Evolutionary conservation across 2,329 filamentous ascomycete species (phyloP).

Genomic region (Alternaria triticina): DNA sequence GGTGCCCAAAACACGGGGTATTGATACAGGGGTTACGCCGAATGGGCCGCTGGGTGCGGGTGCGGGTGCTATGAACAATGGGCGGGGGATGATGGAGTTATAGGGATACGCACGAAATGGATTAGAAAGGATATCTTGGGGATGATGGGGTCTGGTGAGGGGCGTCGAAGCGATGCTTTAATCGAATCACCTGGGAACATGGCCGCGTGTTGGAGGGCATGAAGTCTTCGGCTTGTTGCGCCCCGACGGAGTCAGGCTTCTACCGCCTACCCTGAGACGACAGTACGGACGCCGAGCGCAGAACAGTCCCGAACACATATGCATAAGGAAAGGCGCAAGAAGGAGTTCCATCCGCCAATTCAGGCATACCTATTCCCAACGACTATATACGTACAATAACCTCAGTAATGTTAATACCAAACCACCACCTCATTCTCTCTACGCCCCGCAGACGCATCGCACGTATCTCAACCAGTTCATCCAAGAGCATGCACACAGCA

Average conservation of each 20-base stretch:
- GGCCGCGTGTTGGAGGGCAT: not conserved
- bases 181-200: not conserved
- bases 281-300: not conserved
- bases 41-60: constrained; percentile 12
- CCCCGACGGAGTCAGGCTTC: not conserved
- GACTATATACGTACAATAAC: not conserved
- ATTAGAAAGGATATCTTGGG: not conserved
- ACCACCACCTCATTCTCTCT: not conserved
- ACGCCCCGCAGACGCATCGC: not conserved
- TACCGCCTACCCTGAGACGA: not conserved
- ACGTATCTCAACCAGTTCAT: not conserved
- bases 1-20: constrained; percentile 17
- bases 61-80: constrained; percentile 12
- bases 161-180: too few species aligned
- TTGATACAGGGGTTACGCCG: constrained; percentile 5
- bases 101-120: constrained; percentile 5
- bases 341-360: not conserved
- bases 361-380: not conserved
- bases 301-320: not conserved
- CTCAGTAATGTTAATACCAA: constrained; percentile 1
- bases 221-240: not conserved
- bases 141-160: not conserved
- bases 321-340: not conserved
- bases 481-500: not conserved
- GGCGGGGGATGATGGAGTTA: constrained; percentile 31